A percentile compares a stretch with the other conserved stretches of the same genome.
phyloP scores from a whole-genome alignment of 2,329 filamentous ascomycete species.

The Fusarium praegraminearum region DNA sequence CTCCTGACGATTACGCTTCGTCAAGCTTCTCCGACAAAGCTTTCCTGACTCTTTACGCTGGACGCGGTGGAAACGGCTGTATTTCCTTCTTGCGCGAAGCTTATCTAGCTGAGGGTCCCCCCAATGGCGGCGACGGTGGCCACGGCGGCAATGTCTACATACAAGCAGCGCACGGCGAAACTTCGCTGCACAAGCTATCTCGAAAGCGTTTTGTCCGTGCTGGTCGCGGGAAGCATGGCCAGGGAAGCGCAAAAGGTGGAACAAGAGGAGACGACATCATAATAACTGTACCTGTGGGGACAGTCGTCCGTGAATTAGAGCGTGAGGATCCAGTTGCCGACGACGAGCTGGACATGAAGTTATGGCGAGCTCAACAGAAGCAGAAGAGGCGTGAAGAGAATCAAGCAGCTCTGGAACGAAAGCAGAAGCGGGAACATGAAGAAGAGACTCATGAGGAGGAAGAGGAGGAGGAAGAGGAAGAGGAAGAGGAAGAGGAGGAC shows the following conservation, averaged over 20 bases:
- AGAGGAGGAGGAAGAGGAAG: slow-evolving; percentile 36
- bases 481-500: slow-evolving; percentile 57
- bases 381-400: slow-evolving; percentile 49
- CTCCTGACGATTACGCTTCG: slow-evolving; percentile 84
- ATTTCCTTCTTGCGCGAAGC: slow-evolving; percentile 95
- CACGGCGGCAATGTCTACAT: slow-evolving; percentile 94
- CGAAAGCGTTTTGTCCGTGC: slow-evolving; percentile 80
- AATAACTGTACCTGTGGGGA: slow-evolving; percentile 92
- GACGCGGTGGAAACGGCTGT: slow-evolving; percentile 88
- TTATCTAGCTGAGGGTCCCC: slow-evolving; percentile 86
- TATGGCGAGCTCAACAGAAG: slow-evolving; percentile 52
- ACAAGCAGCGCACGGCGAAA: slow-evolving; percentile 90
- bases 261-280: slow-evolving; percentile 87
- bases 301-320: slow-evolving; percentile 85
- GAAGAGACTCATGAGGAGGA: slow-evolving; percentile 36
- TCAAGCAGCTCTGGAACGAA: slow-evolving; percentile 53
- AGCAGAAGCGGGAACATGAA: slow-evolving; percentile 36
- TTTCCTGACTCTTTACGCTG: slow-evolving; percentile 80
- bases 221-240: slow-evolving; percentile 80
- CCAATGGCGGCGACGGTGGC: slow-evolving; percentile 95
- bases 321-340: slow-evolving; percentile 81
- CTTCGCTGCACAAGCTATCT: slow-evolving; percentile 91
- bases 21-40: slow-evolving; percentile 91
- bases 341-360: slow-evolving; percentile 60
- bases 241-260: slow-evolving; percentile 79